Percentiles rank a stretch among this genome's conserved stretches.
Conservation (phyloP, 1,284 basidiomycete species). For the Rhodotorula mucilaginosa region DNA sequence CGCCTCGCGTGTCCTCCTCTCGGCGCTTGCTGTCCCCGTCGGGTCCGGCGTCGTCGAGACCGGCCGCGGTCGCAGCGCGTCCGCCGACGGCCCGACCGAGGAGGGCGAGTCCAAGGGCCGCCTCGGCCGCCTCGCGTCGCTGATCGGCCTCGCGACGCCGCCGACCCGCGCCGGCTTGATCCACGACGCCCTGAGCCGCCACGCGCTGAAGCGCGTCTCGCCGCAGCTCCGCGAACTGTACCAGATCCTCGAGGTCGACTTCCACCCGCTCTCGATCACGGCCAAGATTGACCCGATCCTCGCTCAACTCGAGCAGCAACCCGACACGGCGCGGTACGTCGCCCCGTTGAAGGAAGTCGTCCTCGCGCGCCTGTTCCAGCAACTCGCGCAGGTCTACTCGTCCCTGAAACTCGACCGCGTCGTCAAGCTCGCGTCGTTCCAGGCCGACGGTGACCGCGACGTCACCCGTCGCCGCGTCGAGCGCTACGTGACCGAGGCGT, state of each 20-base stretch:
- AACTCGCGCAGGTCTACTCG: conserved; percentile 91
- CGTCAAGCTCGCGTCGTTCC: conserved; percentile 60
- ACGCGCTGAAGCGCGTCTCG: conserved; percentile 76
- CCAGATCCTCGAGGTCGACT: conserved; percentile 81
- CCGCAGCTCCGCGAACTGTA: conserved; percentile 80
- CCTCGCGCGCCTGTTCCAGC: conserved; percentile 87
- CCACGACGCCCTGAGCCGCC: conserved; percentile 65
- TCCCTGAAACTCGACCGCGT: conserved; percentile 77
- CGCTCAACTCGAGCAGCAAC: conserved; percentile 57
- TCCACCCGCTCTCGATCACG: conserved; percentile 90
- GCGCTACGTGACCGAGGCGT: conserved; percentile 83
- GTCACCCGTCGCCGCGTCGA: conserved; percentile 49
- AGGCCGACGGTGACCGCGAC: conserved; percentile 72
- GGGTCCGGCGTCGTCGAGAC: conserved; percentile 62
- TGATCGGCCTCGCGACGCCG: conserved; percentile 79
- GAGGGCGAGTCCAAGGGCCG: conserved; percentile 57
- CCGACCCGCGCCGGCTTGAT: conserved; percentile 84
- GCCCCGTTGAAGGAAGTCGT: conserved; percentile 88
- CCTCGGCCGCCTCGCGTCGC: conserved; percentile 62
- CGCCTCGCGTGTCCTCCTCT: conserved; percentile 88
- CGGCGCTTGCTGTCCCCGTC: conserved; percentile 90
- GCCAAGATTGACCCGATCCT: conserved; percentile 79
- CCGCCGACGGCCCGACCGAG: conserved; percentile 51
- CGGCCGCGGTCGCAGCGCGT: conserved; percentile 42
- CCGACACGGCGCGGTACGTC: conserved; percentile 66